Evolutionary conservation across 441 rosid species (phyloP), one percentile per base, ranked within the genome.

Genomic region (Gossypium gossypioides): DNA sequence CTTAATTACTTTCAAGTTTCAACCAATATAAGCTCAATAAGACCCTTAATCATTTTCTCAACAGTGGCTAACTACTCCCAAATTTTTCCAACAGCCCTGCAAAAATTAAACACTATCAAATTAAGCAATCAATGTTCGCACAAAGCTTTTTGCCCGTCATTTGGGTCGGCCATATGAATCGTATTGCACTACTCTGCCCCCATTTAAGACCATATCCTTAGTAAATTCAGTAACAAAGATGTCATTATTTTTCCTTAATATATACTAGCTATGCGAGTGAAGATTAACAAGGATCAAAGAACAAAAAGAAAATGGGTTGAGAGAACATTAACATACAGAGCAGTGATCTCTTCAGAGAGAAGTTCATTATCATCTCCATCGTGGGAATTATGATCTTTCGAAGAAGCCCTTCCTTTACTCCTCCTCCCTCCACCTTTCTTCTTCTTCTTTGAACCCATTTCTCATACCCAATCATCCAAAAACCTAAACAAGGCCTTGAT

Each of bases 291-390:
- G 10, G n/a, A 7, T 22, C 24, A 48, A 44, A 44, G 21, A 46
- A 29, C 54, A 19, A 24, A 13, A 25, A 48, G 71, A 67, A 67
- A 58, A 59, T 4, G 52, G 51, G n/a, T 56, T 56, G 13, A 69
- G 32, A 69, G 8, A 64, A 40, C 40, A 34, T 16, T 42, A 69
- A 82, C 89, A 82, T 85, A 94, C 99, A 94, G 82, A 81, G 94
- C 99, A 69, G 99, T 95, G 83, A 92, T 90, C 73, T 95, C 99
- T 57, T 95, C 97, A 15, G 93, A 74, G 27, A 95, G 96, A 78
- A 90, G 97, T 77, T 92, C 99, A 55, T 86, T 89, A 22, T 87
- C 91, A 44, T 81, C 92, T 27, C 75, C 84, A 50, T 81, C 76
- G 37, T 75, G 68, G 69, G 89, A 86, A 60, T 82, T 75, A 71